Conservation (phyloP, 2,329 filamentous ascomycete genomes). For the Arthrobotrys sphaeroides region DNA sequence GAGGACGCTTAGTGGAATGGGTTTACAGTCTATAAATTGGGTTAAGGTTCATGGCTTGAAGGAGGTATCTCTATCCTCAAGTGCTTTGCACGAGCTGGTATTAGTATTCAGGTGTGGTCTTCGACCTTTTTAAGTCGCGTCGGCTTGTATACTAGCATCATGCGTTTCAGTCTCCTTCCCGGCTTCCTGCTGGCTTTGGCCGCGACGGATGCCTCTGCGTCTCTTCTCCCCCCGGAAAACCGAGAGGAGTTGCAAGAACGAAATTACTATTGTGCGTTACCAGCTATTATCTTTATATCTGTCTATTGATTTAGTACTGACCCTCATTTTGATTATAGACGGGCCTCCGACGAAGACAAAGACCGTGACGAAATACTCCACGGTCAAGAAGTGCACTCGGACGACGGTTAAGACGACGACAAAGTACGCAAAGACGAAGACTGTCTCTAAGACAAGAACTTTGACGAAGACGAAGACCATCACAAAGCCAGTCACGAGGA, state of each 20-base stretch:
- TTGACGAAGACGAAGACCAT: not conserved
- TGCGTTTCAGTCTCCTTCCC: not conserved
- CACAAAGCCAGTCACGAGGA: not conserved
- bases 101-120: not conserved
- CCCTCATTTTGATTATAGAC: not conserved
- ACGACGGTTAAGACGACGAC: not conserved
- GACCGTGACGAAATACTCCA: not conserved
- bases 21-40: no score
- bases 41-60: no score
- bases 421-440: not conserved
- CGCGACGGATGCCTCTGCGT: not conserved
- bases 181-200: not conserved
- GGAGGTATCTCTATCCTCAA: no score
- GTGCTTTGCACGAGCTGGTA: no score
- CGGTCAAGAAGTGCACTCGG: not conserved
- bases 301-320: not conserved
- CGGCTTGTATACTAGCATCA: not conserved
- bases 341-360: not conserved
- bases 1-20: no score
- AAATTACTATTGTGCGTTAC: not conserved
- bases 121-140: not conserved
- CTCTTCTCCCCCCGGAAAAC: not conserved
- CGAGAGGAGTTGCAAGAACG: not conserved
- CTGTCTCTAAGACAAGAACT: not conserved
- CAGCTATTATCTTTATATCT: not conserved